Evolutionary conservation across 208 protist genomes (phyloP), one percentile per base, ranked within the genome.

Genomic region (Leishmania lainsoni): DNA sequence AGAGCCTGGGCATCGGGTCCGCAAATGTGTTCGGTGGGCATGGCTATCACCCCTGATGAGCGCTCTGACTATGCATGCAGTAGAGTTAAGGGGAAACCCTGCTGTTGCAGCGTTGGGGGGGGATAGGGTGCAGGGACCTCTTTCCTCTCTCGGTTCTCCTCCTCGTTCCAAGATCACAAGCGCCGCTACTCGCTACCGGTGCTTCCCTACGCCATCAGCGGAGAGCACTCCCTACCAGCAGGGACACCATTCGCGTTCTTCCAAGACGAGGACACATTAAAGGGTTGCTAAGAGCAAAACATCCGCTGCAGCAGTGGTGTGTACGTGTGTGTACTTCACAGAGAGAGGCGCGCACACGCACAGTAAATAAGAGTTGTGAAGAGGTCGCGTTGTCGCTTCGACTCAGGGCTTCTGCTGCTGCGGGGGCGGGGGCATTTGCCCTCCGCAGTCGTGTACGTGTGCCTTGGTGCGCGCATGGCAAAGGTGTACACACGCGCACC

Each of bases 1-100:
- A 92, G 20, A 90, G 88, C 61, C 72, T 95, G 56, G 90, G 91
- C 29, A 93, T 97, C 48, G 94, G 94, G 68, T 90, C 91, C 0
- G 80, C 91, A 0, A 81, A 59, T 0, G 76, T 97, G 26, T 95
- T 95, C 81, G 92, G 94, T 56, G 87, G 89, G 1, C 94, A 97
- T 59, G 94, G 94, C 12, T 95, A 94, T 69, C 94, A 95, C 75
- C 80, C 76, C 5, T 81, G 76, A 71, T 20, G 22, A 73, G 17
- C 45, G 17, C 39, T 48, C 35, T 22, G 39, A 39, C 16, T 14
- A 71, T 22, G 17, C 29, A n/a, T 29, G 39, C 66, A 10, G 39
- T 26, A 14, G 35, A 29, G 20, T 49, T 48, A 6, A 71, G 10
- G 3, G 8, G 10, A 69, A 71, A 22, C 26, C 32, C 32, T 29